Evolutionary conservation across 2,329 filamentous ascomycete genomes (phyloP).

Genomic region (Fusarium subtropicale): DNA sequence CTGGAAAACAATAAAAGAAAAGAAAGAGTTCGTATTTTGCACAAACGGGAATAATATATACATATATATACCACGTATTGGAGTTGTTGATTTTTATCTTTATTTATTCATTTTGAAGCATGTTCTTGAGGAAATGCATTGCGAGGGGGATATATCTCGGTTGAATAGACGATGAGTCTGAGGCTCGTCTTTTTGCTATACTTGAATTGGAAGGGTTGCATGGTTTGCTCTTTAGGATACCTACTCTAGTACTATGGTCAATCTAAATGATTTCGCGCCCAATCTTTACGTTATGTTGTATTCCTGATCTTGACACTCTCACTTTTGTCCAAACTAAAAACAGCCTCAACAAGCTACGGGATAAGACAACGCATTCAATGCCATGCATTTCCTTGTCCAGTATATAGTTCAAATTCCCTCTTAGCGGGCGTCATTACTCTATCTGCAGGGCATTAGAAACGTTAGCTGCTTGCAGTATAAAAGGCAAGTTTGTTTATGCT

Average conservation of each 20-base stretch:
- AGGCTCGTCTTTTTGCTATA: conserved; percentile 22
- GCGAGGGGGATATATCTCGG: conserved; percentile 1
- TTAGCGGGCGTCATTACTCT: background rate
- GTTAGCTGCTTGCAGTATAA: background rate
- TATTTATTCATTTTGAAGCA: conserved; percentile 15
- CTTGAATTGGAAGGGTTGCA: conserved; percentile 5
- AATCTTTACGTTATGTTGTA: background rate
- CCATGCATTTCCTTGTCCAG: background rate
- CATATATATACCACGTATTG: conserved; percentile 9
- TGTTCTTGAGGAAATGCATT: conserved; percentile 33
- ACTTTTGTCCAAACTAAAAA: background rate
- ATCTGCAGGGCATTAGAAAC: background rate
- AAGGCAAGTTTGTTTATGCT: background rate
- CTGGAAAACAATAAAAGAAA: background rate
- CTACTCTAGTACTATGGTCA: conserved; percentile 15
- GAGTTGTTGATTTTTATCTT: conserved; percentile 34
- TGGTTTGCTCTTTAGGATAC: conserved; percentile 30
- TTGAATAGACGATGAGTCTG: conserved; percentile 29
- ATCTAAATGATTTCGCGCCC: conserved; percentile 34
- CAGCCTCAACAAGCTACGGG: too few species aligned
- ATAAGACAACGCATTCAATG: background rate
- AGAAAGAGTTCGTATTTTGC: background rate
- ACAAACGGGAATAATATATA: conserved; percentile 5
- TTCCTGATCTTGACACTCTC: background rate
- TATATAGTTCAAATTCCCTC: background rate